Evolutionary conservation across 495 filamentous ascomycete species (phyloP).

Genomic region (Aspergillus kassunensis): DNA sequence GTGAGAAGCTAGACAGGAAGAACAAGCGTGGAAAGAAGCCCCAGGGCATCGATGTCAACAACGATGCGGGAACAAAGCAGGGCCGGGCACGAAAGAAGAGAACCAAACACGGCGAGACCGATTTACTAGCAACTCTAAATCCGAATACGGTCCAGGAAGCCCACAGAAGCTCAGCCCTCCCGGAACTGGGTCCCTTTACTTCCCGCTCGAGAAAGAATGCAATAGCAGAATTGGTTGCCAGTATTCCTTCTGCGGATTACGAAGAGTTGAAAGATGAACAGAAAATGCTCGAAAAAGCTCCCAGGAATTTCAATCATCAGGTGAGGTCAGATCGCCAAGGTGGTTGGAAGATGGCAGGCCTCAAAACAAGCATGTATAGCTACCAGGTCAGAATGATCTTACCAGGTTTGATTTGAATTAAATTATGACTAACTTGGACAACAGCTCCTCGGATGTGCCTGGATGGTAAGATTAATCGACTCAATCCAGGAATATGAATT

Average conservation of each 20-base stretch:
- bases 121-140: conserved; percentile 3
- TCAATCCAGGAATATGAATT: neutral
- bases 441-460: conserved; percentile 47
- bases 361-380: conserved; percentile 43
- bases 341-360: conserved; percentile 44
- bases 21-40: neutral
- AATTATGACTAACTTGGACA: conserved; percentile 7
- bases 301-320: conserved; percentile 34
- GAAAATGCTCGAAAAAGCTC: conserved; percentile 25
- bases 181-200: conserved; percentile 5
- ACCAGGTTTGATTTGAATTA: neutral
- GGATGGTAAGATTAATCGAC: conserved; percentile 41
- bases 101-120: neutral
- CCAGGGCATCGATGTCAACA: neutral
- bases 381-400: conserved; percentile 39
- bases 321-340: conserved; percentile 35
- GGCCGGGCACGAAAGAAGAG: neutral
- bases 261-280: conserved; percentile 14
- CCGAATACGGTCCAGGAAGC: conserved; percentile 18
- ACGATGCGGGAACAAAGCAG: neutral
- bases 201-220: conserved; percentile 18
- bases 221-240: conserved; percentile 19
- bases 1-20: conserved; percentile 6
- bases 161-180: conserved; percentile 12
- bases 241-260: conserved; percentile 16